Percentiles rank a stretch among this genome's conserved stretches.
Evolutionary conservation across 305 asterid genomes (phyloP).

Genomic region (Lippia alba): DNA sequence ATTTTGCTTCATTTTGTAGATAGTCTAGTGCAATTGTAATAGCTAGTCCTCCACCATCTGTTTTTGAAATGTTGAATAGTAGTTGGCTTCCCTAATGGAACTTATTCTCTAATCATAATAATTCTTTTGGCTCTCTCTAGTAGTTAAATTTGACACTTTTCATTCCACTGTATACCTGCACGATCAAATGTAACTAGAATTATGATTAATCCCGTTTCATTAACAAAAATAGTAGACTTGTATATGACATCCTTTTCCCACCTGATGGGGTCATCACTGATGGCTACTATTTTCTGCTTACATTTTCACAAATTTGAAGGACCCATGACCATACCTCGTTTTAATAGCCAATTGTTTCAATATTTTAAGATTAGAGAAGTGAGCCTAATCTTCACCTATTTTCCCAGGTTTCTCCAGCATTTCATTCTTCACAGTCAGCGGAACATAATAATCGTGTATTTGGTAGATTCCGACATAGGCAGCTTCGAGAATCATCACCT

Average conservation of each 20-base stretch:
- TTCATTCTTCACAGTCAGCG: slow-evolving; percentile 50
- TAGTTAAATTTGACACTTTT: slow-evolving; percentile 9
- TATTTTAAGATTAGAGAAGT: slow-evolving; percentile 22
- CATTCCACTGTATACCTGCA: slow-evolving; percentile 22
- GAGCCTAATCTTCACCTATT: slow-evolving; percentile 36
- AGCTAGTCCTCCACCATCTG: slow-evolving; percentile 11
- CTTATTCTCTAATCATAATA: slow-evolving; percentile 9
- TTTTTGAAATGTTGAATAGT: slow-evolving; percentile 26
- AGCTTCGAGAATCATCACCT: slow-evolving; percentile 56
- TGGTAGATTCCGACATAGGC: slow-evolving; percentile 84
- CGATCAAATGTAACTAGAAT: slow-evolving; percentile 21
- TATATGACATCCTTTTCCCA: slow-evolving; percentile 13
- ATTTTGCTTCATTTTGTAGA: slow-evolving; percentile 11
- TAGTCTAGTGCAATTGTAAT: neutral
- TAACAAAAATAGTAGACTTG: neutral
- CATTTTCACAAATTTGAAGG: slow-evolving; percentile 22
- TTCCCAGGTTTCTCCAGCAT: slow-evolving; percentile 77
- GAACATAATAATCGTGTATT: slow-evolving; percentile 82
- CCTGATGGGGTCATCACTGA: slow-evolving; percentile 17
- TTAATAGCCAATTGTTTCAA: slow-evolving; percentile 24
- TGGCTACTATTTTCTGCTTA: slow-evolving; percentile 25
- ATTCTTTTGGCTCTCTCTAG: slow-evolving; percentile 12
- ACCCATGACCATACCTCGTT: slow-evolving; percentile 24
- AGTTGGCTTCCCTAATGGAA: slow-evolving; percentile 16
- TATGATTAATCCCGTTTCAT: slow-evolving; percentile 18